Evolutionary conservation across 176 grass and related monocot genomes (phyloP).

Genomic region (Aegilops speltoides): DNA sequence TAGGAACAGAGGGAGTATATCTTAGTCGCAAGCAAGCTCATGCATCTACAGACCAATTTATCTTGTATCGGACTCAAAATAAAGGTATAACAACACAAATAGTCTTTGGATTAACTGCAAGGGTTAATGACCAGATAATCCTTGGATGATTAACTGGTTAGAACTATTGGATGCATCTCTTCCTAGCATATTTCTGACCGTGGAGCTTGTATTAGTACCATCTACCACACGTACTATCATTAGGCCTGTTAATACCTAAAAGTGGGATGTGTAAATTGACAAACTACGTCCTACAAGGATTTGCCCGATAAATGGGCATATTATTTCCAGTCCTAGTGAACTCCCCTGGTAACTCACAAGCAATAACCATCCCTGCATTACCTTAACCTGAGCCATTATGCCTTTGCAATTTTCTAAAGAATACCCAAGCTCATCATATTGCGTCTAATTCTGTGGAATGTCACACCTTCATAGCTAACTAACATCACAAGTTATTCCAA

Average conservation of each 20-base stretch:
- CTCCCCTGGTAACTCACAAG: too few relatives aligned
- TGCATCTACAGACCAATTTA: not conserved
- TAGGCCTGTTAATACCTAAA: not conserved
- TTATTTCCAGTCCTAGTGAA: too few relatives aligned
- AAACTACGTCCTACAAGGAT: too few relatives aligned
- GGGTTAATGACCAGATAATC: not conserved
- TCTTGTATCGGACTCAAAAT: not conserved
- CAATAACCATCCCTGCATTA: too few relatives aligned
- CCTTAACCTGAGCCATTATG: too few relatives aligned
- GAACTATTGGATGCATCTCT: not conserved
- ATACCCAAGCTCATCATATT: too few relatives aligned
- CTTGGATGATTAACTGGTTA: not conserved
- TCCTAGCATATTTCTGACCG: not conserved
- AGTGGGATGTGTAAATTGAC: not conserved
- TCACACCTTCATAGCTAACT: too few relatives aligned
- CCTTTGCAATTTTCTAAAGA: too few relatives aligned
- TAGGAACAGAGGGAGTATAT: too few relatives aligned
- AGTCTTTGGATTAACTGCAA: not conserved
- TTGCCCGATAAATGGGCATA: too few relatives aligned
- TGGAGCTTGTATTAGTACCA: not conserved
- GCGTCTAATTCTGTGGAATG: too few relatives aligned
- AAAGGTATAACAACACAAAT: not conserved
- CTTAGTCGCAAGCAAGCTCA: not conserved
- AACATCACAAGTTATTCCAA: too few relatives aligned
- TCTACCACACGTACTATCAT: not conserved